Conservation (phyloP, 345 rosid genomes). For the Eucalyptus curtisii region DNA sequence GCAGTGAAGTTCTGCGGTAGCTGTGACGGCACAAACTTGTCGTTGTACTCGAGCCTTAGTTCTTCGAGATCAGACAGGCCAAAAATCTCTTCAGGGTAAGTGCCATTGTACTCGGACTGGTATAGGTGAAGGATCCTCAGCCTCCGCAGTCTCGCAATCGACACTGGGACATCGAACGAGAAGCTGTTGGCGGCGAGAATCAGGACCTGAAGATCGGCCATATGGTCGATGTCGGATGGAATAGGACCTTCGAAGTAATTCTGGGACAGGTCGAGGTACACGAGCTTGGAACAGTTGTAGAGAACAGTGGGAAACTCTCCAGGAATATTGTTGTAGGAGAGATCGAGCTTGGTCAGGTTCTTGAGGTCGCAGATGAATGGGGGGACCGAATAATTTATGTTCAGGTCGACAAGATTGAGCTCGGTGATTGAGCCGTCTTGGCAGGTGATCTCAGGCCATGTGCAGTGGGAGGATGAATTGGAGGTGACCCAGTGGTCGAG, state of each 20-base stretch:
- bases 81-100: slow-evolving; percentile 23
- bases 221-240: slow-evolving; percentile 28
- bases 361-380: slow-evolving; percentile 38
- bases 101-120: slow-evolving; percentile 18
- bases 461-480: slow-evolving; percentile 22
- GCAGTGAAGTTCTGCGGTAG: slow-evolving; percentile 16
- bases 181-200: slow-evolving; percentile 24
- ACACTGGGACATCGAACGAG: slow-evolving; percentile 27
- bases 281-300: slow-evolving; percentile 30
- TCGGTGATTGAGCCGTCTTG: slow-evolving; percentile 12
- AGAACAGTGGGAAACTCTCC: slow-evolving; percentile 27
- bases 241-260: slow-evolving; percentile 34
- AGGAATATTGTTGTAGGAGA: slow-evolving; percentile 13
- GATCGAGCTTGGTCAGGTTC: slow-evolving; percentile 15
- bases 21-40: slow-evolving; percentile 1
- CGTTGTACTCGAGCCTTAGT: slow-evolving; percentile 5
- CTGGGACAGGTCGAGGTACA: slow-evolving; percentile 26
- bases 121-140: slow-evolving; percentile 17
- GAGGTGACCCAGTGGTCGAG: slow-evolving; percentile 24
- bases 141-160: slow-evolving; percentile 19
- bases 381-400: slow-evolving; percentile 28
- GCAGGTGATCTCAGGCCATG: slow-evolving; percentile 47
- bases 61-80: slow-evolving; percentile 29
- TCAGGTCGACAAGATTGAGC: not conserved
- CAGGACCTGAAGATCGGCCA: slow-evolving; percentile 21